Evolutionary conservation across 345 rosid genomes (phyloP), one percentile per base, ranked within the genome.

Genomic region (Salix brachista): DNA sequence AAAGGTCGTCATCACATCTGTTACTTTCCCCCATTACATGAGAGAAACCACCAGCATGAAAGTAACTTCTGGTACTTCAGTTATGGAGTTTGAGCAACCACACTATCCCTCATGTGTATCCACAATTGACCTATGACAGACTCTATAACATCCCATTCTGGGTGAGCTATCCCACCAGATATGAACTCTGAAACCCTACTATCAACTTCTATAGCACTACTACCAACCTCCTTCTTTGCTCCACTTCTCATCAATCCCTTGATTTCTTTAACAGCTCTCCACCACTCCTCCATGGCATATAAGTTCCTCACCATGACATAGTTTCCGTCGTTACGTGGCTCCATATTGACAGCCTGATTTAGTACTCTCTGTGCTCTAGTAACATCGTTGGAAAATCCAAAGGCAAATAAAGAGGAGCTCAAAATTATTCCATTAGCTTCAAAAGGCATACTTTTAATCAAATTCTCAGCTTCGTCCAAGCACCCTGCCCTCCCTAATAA

Each of bases 331-430:
- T 87, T 90, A 72, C 36, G 21, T 8, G 90, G 92, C 64, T 89
- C 94, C 70, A 81, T 30, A 77, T 69, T 71, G 0, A 84, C 70
- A 37, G 84, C 88, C 46, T 75, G 82, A 69, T 79, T 83, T 56
- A 85, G 62, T 36, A 88, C 67, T 69, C 85, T 86, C 86, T 88
- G 88, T 0, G 93, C 92, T 70, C 87, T 88, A 16, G 48, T 69
- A 50, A 86, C 81, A 72, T 91, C 90, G 62, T 90, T 86, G 54
- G 77, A 83, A 78, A 81, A 77, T 70, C 88, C 88, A 76, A 93
- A 93, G 16, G 97, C 93, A 75, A 81, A 87, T 41, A 88, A 81
- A 73, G 89, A 90, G 8, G 97, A 91, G 76, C 93, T 93, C 62
- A 89, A 36, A 72, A 89, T 90, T 70, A 90, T 88, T 26, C 80